Percentiles rank a stretch among this genome's conserved stretches.
These are phyloP conservation scores for Pouteria glomerata DNA, from an alignment of 148 eudicot species.

Conservation along the genomic window DNA sequence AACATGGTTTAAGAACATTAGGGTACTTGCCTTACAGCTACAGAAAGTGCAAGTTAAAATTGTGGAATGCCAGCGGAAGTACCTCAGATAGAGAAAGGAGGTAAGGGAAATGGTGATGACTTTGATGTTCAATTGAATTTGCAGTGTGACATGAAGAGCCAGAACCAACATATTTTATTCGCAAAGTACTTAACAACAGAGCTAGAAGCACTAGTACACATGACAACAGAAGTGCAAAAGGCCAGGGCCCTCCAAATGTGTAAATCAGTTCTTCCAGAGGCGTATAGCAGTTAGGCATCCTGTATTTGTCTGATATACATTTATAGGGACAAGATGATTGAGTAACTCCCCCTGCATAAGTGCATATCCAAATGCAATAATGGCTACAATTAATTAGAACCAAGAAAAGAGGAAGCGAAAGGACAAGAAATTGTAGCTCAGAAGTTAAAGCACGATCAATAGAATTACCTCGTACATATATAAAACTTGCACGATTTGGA, in stretches of 20 bases:
- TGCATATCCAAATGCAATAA: slow-evolving; percentile 4
- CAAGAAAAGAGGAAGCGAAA: neutral
- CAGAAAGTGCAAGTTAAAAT: neutral
- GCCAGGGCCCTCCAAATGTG: slow-evolving; percentile 88
- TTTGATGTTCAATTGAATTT: slow-evolving; percentile 43
- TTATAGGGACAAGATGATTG: slow-evolving; percentile 60
- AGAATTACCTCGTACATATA: slow-evolving; percentile 63
- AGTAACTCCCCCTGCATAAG: slow-evolving; percentile 63
- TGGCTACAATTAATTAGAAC: neutral
- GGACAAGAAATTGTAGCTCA: neutral
- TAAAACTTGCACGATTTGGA: slow-evolving; percentile 63
- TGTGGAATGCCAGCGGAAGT: neutral
- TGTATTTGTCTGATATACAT: slow-evolving; percentile 75
- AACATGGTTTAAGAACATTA: neutral
- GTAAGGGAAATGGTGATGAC: slow-evolving; percentile 49
- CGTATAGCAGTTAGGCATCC: slow-evolving; percentile 79
- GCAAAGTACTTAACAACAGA: slow-evolving; percentile 43
- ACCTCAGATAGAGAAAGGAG: slow-evolving; percentile 90
- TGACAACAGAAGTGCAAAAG: slow-evolving; percentile 46
- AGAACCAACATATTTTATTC: slow-evolving; percentile 59
- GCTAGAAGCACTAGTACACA: slow-evolving; percentile 45
- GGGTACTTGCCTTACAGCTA: neutral
- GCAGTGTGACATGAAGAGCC: slow-evolving; percentile 32
- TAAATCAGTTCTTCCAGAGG: slow-evolving; percentile 78
- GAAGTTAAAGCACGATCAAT: slow-evolving; percentile 2